Conservation (phyloP, 768 basidiomycete species). For the Pleurotus tuber-regium region DNA sequence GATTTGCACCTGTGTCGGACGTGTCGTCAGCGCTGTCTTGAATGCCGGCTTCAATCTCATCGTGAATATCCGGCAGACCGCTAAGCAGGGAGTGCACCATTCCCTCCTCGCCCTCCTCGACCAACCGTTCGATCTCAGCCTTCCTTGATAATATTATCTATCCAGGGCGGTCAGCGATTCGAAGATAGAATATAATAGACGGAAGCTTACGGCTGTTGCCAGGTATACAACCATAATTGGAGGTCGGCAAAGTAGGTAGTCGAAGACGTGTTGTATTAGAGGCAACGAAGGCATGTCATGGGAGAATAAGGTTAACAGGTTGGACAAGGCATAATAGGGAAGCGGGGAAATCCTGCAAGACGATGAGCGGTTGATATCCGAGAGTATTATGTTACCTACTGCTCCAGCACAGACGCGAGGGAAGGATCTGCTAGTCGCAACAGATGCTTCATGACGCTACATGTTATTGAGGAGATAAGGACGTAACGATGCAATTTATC, state of each 20-base stretch:
- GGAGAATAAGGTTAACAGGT: slow-evolving; percentile 87
- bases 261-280: slow-evolving; percentile 89
- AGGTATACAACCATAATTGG: slow-evolving; percentile 84
- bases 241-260: slow-evolving; percentile 81
- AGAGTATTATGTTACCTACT: slow-evolving; percentile 35
- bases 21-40: neutral
- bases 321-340: slow-evolving; percentile 88
- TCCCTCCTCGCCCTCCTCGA: slow-evolving; percentile 72
- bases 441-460: slow-evolving; percentile 72
- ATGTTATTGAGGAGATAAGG: neutral
- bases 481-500: neutral
- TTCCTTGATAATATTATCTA: slow-evolving; percentile 78
- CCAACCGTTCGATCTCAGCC: slow-evolving; percentile 56
- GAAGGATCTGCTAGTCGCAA: slow-evolving; percentile 68
- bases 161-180: neutral
- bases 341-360: slow-evolving; percentile 62
- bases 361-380: slow-evolving; percentile 3
- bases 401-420: slow-evolving; percentile 66
- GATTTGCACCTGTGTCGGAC: neutral
- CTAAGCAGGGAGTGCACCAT: slow-evolving; percentile 79
- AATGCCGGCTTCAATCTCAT: slow-evolving; percentile 18
- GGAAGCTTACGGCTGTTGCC: slow-evolving; percentile 65
- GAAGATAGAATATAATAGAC: neutral
- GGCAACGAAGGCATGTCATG: slow-evolving; percentile 91
- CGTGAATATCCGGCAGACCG: slow-evolving; percentile 57